A percentile compares a stretch with the other conserved stretches of the same genome.
These are phyloP conservation scores for Calonectria honghensis DNA, from an alignment of 2,329 filamentous ascomycete species.

Conservation along the genomic window DNA sequence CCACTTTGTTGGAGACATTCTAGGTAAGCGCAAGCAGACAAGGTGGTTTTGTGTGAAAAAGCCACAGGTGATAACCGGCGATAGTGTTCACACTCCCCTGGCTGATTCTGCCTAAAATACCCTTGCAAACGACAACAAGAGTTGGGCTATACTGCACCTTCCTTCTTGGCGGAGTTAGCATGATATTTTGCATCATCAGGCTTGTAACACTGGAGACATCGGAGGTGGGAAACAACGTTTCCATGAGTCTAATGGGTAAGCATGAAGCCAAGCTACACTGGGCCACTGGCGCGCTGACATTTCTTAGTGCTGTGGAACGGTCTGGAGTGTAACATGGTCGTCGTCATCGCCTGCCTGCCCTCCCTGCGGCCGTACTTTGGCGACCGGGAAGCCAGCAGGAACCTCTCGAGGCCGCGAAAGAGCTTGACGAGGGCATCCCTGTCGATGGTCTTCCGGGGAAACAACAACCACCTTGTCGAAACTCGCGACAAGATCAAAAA, in stretches of 20 bases:
- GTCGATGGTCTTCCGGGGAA: not conserved
- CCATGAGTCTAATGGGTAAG: conserved; percentile 1
- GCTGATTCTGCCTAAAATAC: conserved; percentile 5
- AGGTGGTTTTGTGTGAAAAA: no score
- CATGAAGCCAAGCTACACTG: no score
- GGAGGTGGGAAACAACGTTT: conserved; percentile 1
- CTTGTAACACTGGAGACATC: not conserved
- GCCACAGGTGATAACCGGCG: not conserved
- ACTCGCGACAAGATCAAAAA: not conserved
- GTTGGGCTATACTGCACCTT: not conserved
- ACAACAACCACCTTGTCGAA: not conserved
- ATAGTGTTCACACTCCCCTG: not conserved
- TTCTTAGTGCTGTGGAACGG: not conserved
- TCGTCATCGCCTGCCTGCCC: conserved; percentile 9
- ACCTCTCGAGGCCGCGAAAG: not conserved
- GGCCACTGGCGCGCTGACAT: not conserved
- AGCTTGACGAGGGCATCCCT: not conserved
- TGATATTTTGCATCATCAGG: not conserved
- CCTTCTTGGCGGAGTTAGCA: not conserved
- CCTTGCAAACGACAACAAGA: not conserved
- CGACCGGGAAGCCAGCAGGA: not conserved
- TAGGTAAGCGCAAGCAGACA: not conserved
- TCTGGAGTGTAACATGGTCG: conserved; percentile 1
- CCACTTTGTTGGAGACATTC: not conserved
- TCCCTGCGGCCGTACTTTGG: conserved; percentile 9